Evolutionary conservation across 2,329 filamentous ascomycete genomes (phyloP).

Genomic region (Sporothrix luriei): DNA sequence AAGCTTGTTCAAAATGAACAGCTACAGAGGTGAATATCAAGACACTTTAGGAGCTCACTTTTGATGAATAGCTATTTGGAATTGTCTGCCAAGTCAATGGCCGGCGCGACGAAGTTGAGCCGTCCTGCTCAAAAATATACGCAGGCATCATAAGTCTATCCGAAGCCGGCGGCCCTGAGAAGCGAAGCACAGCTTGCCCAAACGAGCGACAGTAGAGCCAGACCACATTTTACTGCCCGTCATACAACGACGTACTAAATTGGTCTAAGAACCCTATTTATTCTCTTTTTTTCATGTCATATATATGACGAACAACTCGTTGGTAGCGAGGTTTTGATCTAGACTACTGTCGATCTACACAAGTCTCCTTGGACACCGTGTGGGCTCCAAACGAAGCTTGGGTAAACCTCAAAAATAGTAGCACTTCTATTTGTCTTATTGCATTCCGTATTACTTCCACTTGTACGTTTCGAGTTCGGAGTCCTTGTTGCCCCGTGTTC

Average conservation of each 20-base stretch:
- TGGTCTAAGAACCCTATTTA: background rate
- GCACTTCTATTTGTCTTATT: background rate
- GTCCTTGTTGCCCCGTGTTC: slow-evolving; percentile 11
- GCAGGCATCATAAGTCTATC: slow-evolving; percentile 8
- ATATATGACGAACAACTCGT: background rate
- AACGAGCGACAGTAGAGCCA: background rate
- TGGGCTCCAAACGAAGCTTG: background rate
- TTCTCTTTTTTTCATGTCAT: background rate
- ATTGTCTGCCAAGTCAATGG: background rate
- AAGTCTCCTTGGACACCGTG: background rate
- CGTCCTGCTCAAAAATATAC: background rate
- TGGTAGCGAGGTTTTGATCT: background rate
- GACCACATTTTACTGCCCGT: background rate
- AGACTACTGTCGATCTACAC: background rate
- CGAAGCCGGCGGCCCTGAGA: slow-evolving; percentile 4
- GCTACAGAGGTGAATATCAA: too few relatives aligned
- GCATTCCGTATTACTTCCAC: background rate
- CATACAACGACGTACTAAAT: background rate
- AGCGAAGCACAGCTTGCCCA: background rate
- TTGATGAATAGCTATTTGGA: background rate
- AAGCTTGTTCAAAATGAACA: background rate
- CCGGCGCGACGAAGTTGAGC: background rate
- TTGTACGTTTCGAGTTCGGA: background rate
- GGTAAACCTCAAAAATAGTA: background rate
- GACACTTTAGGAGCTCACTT: background rate